Percentiles rank a stretch among this genome's conserved stretches.
These are phyloP conservation scores for Schizophyllum amplum DNA, from an alignment of 1,284 basidiomycete genomes.

Conservation along the genomic window DNA sequence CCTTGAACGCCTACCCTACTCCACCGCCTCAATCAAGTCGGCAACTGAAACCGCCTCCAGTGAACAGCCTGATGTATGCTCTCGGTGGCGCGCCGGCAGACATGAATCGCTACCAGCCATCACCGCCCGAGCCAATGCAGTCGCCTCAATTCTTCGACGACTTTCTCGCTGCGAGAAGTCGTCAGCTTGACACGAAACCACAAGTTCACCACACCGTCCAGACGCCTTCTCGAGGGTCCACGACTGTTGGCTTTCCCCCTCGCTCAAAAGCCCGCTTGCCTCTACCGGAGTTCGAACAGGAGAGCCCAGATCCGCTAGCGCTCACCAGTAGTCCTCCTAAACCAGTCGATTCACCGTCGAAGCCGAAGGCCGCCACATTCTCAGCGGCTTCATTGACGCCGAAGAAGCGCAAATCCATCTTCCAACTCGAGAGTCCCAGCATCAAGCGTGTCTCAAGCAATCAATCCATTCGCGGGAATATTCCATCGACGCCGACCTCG, in stretches of 20 bases:
- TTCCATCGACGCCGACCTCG: conserved; percentile 7
- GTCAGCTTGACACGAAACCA: conserved; percentile 10
- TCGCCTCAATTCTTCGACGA: conserved; percentile 55
- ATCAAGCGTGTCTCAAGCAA: conserved; percentile 37
- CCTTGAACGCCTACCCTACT: conserved; percentile 56
- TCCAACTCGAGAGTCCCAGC: conserved; percentile 40
- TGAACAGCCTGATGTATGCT: conserved; percentile 44
- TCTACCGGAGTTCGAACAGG: conserved; percentile 13
- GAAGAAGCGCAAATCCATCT: conserved; percentile 37
- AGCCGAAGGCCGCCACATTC: too few species aligned
- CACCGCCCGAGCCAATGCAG: conserved; percentile 42
- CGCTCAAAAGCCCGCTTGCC: conserved; percentile 9
- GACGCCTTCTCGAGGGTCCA: conserved; percentile 12
- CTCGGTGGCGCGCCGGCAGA: conserved; percentile 40
- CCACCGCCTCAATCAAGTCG: conserved; percentile 54
- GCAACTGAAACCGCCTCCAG: conserved; percentile 52
- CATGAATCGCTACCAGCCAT: conserved; percentile 8
- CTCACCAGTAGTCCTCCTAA: conserved; percentile 29
- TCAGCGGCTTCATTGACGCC: conserved; percentile 21
- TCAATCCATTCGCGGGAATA: conserved; percentile 17
- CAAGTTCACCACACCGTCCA: conserved; percentile 10
- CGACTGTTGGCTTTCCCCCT: too few species aligned
- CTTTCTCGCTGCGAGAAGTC: conserved; percentile 39
- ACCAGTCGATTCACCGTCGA: conserved; percentile 20
- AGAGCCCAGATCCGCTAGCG: conserved; percentile 45